Base-by-base conservation (phyloP, 495 filamentous ascomycete species). In the Hypoxylon cercidicola region DNA sequence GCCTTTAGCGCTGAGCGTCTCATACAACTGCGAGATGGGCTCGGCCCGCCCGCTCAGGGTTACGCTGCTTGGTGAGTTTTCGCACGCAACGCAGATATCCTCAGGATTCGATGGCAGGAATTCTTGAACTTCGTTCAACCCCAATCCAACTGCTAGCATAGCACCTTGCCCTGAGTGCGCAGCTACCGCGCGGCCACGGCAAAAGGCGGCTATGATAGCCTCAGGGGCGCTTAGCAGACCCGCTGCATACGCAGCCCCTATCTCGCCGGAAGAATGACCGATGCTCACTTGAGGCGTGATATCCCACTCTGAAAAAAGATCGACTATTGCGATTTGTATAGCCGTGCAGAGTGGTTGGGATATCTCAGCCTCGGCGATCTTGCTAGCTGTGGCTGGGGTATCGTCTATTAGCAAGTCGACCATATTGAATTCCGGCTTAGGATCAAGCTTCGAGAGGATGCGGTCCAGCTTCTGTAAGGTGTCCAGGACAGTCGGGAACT, bases 251-350 rank as follows among this genome's bases (percentile, higher is more conserved):
- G 82, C 81, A 7, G 83, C 84, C 0, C 79, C 82, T 61, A 89
- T 88, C 66, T 90, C 87, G 12, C 87, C 87, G 49, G 82, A 85
- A 2, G 86, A 89, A 62, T 90, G 87, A 11, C 87, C 85, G 1
- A 85, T 78, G 0, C 85, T 84, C 8, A 79, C 78, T 2, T 64
- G 58, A 0, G 85, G 84, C 0, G 39, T 66, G 28, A 90, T 79
- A 11, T 77, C 77, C 83, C 83, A 87, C 9, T 74, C 70, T 1
- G 64, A 60, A 8, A 89, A 69, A 1, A 90, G 69, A 1, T 85
- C 75, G 0, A 86, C 83, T 2, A 90, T 60, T 1, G 81, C 79
- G 9, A 86, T 78, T 58, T 86, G 81, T 4, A 86, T 60, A 2
- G 78, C 79, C 10, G 80, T 81, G 60, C 59, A 89, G 13, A 68